phyloP scores from a whole-genome alignment of 129 eudicot species.

The Tagetes erecta region DNA sequence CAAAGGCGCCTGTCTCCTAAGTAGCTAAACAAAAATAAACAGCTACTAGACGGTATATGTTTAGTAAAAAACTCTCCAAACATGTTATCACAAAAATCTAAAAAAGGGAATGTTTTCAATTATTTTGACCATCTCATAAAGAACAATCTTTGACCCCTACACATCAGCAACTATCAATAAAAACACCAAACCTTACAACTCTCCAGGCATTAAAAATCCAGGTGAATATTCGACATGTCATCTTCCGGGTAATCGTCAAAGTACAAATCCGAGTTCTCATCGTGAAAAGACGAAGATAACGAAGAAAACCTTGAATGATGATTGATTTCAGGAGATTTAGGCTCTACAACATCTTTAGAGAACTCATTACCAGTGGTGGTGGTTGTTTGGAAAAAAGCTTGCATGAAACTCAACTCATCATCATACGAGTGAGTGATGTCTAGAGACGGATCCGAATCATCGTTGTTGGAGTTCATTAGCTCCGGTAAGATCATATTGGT shows the following conservation, averaged over 20 bases:
- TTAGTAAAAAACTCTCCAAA: too few species aligned
- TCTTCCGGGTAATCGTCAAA: slow-evolving; percentile 24
- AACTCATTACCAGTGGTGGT: slow-evolving; percentile 7
- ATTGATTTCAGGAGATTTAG: not conserved
- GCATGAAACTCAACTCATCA: slow-evolving; percentile 57
- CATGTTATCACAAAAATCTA: too few species aligned
- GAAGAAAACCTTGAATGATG: not conserved
- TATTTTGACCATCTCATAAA: not conserved
- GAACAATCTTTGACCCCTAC: not conserved
- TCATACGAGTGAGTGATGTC: slow-evolving; percentile 41
- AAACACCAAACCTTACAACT: not conserved
- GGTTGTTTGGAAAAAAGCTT: slow-evolving; percentile 35
- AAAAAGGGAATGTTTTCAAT: not conserved
- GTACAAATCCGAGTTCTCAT: slow-evolving; percentile 26
- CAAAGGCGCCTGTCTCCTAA: too few species aligned
- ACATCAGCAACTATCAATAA: not conserved
- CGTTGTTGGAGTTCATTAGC: slow-evolving; percentile 14
- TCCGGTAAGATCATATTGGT: slow-evolving; percentile 5
- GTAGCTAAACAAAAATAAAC: too few species aligned
- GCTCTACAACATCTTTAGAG: not conserved
- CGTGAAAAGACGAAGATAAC: slow-evolving; percentile 7
- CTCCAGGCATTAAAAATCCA: slow-evolving; percentile 11
- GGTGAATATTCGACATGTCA: not conserved
- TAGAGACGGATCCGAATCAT: slow-evolving; percentile 38
- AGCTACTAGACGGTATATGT: too few species aligned